A percentile compares a stretch with the other conserved stretches of the same genome.
These are phyloP conservation scores for Claviceps sp. DNA, from an alignment of 2,329 filamentous ascomycete species.

Conservation along the genomic window DNA sequence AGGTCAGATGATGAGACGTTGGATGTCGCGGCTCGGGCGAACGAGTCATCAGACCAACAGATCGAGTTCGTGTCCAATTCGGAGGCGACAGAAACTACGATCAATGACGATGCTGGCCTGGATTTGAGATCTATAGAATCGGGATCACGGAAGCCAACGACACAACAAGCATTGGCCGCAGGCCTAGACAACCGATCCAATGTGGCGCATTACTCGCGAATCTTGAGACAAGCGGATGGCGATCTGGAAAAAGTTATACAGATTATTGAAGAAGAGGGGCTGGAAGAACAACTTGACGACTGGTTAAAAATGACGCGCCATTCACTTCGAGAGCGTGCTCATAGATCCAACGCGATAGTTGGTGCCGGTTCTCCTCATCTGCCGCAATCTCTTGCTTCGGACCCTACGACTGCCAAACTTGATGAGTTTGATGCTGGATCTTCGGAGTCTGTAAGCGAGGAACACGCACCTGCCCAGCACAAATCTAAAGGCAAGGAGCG, in stretches of 20 bases:
- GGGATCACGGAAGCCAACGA: neutral
- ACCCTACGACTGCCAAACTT: neutral
- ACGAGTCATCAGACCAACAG: conserved; percentile 1
- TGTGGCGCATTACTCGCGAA: conserved; percentile 29
- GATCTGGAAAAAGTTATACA: conserved; percentile 44
- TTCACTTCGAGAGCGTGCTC: conserved; percentile 14
- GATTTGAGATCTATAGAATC: neutral
- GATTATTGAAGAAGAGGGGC: conserved; percentile 47
- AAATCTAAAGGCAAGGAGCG: conserved; percentile 16
- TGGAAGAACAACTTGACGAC: conserved; percentile 43
- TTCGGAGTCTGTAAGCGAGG: neutral
- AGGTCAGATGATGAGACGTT: conserved; percentile 22
- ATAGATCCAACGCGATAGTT: neutral
- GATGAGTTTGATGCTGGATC: neutral
- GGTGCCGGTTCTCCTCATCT: neutral
- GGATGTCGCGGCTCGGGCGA: conserved; percentile 13
- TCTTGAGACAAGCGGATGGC: conserved; percentile 46
- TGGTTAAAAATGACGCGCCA: conserved; percentile 41
- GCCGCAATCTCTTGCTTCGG: neutral
- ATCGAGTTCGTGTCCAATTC: neutral
- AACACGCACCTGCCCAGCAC: neutral
- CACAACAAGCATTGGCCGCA: neutral
- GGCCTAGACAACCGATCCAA: conserved; percentile 11
- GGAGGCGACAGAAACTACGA: neutral
- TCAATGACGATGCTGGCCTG: neutral